Evolutionary conservation across 345 rosid genomes (phyloP).

Genomic region (Citrus cavaleriei): DNA sequence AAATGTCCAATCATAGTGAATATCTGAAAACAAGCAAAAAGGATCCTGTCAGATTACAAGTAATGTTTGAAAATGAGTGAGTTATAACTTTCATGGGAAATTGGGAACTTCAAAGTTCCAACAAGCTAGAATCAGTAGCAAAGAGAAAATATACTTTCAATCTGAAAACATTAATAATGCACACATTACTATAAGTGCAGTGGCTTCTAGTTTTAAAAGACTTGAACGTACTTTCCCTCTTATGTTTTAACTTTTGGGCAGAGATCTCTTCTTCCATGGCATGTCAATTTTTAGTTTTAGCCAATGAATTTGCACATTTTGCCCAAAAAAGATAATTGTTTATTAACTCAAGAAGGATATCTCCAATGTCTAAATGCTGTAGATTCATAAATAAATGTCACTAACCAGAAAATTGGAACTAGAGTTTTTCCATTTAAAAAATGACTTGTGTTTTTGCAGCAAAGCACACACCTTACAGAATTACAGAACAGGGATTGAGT

Average conservation of each 20-base stretch:
- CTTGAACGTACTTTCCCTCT: background rate
- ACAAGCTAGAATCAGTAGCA: background rate
- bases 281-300: background rate
- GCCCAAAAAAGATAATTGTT: background rate
- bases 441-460: background rate
- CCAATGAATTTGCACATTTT: background rate
- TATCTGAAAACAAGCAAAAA: background rate
- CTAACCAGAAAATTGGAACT: background rate
- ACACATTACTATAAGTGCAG: background rate
- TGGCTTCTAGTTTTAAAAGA: background rate
- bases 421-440: background rate
- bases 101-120: background rate
- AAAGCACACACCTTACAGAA: background rate
- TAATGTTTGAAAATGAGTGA: background rate
- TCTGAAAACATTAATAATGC: background rate
- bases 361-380: background rate
- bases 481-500: background rate
- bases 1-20: background rate
- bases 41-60: background rate
- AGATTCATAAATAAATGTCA: background rate
- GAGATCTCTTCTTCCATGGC: background rate
- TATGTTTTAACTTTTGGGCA: background rate
- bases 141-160: background rate
- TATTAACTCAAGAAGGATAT: background rate
- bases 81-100: background rate